These are phyloP conservation scores for Hypomontagnella submonticulosa DNA, from an alignment of 495 filamentous ascomycete genomes.

Conservation along the genomic window DNA sequence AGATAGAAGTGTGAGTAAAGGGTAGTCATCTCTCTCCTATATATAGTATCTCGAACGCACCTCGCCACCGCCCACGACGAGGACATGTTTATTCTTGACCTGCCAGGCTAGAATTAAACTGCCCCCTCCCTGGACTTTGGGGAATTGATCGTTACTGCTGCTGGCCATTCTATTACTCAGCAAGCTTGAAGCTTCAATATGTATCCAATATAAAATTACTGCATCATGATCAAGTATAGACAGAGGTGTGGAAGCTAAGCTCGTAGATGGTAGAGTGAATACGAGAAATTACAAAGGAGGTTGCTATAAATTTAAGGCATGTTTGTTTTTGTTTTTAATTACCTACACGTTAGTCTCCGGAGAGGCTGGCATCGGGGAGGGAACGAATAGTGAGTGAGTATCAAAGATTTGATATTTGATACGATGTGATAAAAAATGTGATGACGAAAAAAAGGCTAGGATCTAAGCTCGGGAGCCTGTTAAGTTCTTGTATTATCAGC, in stretches of 20 bases:
- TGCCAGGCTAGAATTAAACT: constrained; percentile 97
- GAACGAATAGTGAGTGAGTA: constrained; percentile 28
- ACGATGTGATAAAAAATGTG: constrained; percentile 22
- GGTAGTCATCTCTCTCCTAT: not conserved
- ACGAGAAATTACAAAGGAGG: constrained; percentile 13
- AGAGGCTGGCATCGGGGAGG: constrained; percentile 18
- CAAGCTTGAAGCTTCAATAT: constrained; percentile 14
- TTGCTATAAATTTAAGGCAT: constrained; percentile 22
- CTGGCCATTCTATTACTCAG: constrained; percentile 58
- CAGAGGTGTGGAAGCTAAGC: not conserved
- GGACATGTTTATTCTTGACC: constrained; percentile 79
- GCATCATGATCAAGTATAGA: constrained; percentile 25
- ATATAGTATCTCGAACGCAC: constrained; percentile 58
- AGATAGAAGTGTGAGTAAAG: not conserved
- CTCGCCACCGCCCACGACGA: constrained; percentile 94
- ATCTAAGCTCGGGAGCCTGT: not conserved
- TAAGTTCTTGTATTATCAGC: too few species aligned
- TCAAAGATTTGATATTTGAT: constrained; percentile 32
- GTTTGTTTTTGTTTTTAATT: constrained; percentile 28
- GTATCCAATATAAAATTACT: constrained; percentile 11
- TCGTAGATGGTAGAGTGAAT: not conserved
- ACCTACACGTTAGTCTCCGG: constrained; percentile 35
- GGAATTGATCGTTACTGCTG: constrained; percentile 62
- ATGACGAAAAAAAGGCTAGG: constrained; percentile 23
- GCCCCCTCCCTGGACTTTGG: constrained; percentile 85